Base-by-base conservation (phyloP, 495 filamentous ascomycete genomes). In the Aspergillus biplanus region DNA sequence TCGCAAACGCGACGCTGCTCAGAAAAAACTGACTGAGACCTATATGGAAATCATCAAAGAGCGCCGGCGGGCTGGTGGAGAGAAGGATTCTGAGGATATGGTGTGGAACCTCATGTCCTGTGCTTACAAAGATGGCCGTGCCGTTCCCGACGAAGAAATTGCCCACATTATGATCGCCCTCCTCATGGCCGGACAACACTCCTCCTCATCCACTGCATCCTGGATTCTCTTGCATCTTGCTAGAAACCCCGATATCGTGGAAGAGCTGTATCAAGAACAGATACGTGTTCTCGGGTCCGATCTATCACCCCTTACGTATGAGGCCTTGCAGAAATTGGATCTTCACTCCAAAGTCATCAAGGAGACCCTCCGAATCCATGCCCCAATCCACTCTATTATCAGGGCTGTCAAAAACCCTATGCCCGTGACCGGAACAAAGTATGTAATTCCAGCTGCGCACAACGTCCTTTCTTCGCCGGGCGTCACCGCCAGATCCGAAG, bases 121-220 rank as follows among this genome's bases (percentile, higher is more conserved):
- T 61, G 79, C 75, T 3, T 96, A 96, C 83, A 92, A 92, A 75
- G 81, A 90, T 67, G 90, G 89, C 58, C 80, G 75, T 33, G 73
- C 76, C 6, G 80, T 94, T 7, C 88, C 92, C 11, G 92, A 96
- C 71, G 83, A 88, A 63, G 91, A 96, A 66, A 85, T 94, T 42
- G 91, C 92, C 7, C 91, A 94, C 71, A 93, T 96, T 86, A 92
- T 96, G 89, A 96, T 96, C 70, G 90, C 91, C 0, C 84, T 96
- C 31, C 80, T 96, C 8, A 93, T 96, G 91, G 92, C 90, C 34
- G 92, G 92, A 60, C 92, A 96, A 70, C 92, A 96, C 80, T 93
- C 90, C 1, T 92, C 90, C 4, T 92, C 92, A 46, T 89, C 90
- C 7, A 91, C 90, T 50, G 88, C 85, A 69, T 81, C 89, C 33